These are phyloP conservation scores for Cryphonectria carpinicola DNA, from an alignment of 2,329 filamentous ascomycete species.

Conservation along the genomic window DNA sequence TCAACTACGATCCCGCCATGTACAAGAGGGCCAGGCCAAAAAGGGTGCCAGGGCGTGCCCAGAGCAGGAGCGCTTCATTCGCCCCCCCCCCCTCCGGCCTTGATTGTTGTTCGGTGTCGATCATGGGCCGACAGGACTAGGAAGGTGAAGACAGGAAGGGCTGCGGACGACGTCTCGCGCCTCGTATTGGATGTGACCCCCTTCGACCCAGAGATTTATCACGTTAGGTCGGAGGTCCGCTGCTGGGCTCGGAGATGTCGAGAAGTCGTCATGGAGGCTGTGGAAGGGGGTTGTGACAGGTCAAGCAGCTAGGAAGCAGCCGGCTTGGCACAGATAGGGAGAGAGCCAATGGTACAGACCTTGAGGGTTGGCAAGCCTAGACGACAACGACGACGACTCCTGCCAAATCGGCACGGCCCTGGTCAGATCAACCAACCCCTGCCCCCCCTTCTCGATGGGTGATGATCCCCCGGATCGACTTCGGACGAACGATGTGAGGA, in stretches of 20 bases:
- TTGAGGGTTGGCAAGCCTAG: neutral
- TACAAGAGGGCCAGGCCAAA: neutral
- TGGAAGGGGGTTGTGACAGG: neutral
- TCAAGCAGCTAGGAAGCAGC: neutral
- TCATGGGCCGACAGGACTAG: neutral
- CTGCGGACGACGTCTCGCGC: neutral
- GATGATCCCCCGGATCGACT: neutral
- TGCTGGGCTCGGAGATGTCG: constrained; percentile 1
- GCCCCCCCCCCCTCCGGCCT: neutral
- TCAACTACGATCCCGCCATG: neutral
- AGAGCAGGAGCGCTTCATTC: neutral
- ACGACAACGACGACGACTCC: neutral
- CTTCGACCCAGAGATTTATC: neutral
- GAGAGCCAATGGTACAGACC: neutral
- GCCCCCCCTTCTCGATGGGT: neutral
- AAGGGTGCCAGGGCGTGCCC: neutral
- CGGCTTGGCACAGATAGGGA: neutral
- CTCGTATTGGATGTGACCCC: neutral
- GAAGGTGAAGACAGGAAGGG: neutral
- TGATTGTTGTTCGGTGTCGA: neutral
- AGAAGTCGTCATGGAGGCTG: neutral
- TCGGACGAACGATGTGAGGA: neutral
- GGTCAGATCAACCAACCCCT: neutral
- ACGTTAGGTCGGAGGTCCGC: neutral
- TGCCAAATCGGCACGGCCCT: neutral